A percentile compares a stretch with the other conserved stretches of the same genome.
Evolutionary conservation across 352 stramenopile species (phyloP).

Genomic region (Phytophthora kernoviae): DNA sequence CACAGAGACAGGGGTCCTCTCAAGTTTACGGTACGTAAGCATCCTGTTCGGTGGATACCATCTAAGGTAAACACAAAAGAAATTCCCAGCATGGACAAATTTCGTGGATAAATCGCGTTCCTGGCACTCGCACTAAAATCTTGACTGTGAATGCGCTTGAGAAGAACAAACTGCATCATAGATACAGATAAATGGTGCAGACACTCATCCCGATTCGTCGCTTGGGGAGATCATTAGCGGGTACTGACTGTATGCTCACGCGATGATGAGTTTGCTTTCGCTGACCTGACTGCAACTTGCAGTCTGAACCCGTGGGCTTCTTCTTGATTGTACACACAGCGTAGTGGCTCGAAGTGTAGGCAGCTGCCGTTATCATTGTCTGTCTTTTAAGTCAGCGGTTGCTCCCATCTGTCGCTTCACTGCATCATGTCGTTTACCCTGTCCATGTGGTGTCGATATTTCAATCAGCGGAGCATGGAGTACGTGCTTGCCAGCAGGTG

Average conservation of each 20-base stretch:
- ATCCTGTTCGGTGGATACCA: conserved; percentile 18
- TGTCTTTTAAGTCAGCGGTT: conserved; percentile 1
- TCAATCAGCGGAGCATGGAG: background rate
- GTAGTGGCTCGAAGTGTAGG: too few relatives aligned
- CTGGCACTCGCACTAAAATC: too few relatives aligned
- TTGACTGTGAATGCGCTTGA: too few relatives aligned
- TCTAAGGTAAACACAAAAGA: conserved; percentile 38
- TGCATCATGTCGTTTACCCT: background rate
- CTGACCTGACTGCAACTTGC: background rate
- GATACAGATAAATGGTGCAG: too few relatives aligned
- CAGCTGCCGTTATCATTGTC: background rate
- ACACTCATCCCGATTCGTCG: too few relatives aligned
- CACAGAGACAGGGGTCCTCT: background rate
- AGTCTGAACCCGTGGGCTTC: background rate
- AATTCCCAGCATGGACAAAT: conserved; percentile 13
- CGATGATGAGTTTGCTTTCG: background rate
- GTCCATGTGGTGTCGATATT: background rate
- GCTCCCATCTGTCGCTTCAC: background rate
- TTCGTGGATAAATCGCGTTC: background rate
- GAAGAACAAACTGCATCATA: too few relatives aligned
- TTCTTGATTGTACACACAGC: background rate
- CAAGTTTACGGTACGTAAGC: conserved; percentile 5
- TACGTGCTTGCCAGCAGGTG: conserved; percentile 36
- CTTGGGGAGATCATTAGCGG: too few relatives aligned
- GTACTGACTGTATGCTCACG: background rate